Conservation (phyloP, 2,329 filamentous ascomycete genomes). For the Orbilia blumenaviensis region DNA sequence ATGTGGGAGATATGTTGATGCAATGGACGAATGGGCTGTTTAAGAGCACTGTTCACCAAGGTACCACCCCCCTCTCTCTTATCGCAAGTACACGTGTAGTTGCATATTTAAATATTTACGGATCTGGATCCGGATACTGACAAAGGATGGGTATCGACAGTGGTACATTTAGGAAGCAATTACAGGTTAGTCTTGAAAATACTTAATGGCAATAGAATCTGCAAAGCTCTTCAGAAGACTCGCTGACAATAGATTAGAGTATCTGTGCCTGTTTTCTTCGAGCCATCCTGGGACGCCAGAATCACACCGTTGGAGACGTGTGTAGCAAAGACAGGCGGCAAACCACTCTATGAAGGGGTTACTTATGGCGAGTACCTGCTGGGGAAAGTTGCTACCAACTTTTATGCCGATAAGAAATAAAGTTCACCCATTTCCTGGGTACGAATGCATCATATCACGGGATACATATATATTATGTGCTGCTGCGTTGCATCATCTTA, state of each 20-base stretch:
- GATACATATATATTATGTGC: background rate
- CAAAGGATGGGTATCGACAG: constrained; percentile 43
- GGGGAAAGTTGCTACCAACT: constrained; percentile 63
- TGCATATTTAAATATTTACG: background rate
- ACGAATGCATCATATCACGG: too few relatives aligned
- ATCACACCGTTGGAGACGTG: constrained; percentile 61
- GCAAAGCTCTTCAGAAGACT: background rate
- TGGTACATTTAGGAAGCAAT: constrained; percentile 61
- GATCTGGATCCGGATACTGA: background rate
- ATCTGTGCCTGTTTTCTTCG: constrained; percentile 65
- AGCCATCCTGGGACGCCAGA: constrained; percentile 62
- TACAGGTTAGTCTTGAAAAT: constrained; percentile 60
- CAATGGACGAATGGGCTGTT: constrained; percentile 59
- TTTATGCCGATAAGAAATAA: constrained; percentile 53
- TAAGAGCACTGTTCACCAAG: constrained; percentile 62
- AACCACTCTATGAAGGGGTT: constrained; percentile 59
- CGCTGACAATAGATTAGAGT: constrained; percentile 53
- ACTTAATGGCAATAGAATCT: constrained; percentile 35
- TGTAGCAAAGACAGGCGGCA: constrained; percentile 59
- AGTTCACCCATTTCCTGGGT: too few relatives aligned
- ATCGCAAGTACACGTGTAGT: too few relatives aligned
- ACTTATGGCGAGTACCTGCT: constrained; percentile 63
- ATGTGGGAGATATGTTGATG: constrained; percentile 66
- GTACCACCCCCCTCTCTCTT: constrained; percentile 1
- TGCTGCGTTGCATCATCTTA: background rate